Evolutionary conservation across 2,329 filamentous ascomycete species (phyloP).

Genomic region (Colletotrichum camelliae): DNA sequence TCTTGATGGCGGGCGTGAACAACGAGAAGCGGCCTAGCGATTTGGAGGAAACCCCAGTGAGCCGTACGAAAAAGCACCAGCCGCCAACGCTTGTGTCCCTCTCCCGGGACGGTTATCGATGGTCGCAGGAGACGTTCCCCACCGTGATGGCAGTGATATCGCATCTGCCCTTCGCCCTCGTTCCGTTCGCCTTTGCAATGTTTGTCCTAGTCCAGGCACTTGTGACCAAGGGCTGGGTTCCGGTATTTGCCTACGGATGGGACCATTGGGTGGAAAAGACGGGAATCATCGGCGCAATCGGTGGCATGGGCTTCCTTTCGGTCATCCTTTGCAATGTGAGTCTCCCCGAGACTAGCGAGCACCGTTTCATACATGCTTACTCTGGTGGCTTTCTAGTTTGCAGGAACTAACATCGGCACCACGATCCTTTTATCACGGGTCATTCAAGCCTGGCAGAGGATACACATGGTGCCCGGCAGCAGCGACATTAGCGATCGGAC

Average conservation of each 20-base stretch:
- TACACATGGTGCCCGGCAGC: constrained; percentile 51
- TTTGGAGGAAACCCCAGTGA: neutral
- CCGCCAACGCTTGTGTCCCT: constrained; percentile 59
- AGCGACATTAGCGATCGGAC: constrained; percentile 64
- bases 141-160: constrained; percentile 68
- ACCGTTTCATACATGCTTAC: neutral
- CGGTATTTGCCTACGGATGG: constrained; percentile 76
- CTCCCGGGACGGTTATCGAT: constrained; percentile 49
- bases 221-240: constrained; percentile 77
- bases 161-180: constrained; percentile 70
- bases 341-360: neutral
- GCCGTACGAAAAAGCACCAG: neutral
- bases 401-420: constrained; percentile 79
- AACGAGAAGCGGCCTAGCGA: neutral
- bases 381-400: constrained; percentile 56
- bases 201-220: constrained; percentile 76
- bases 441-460: constrained; percentile 70
- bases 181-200: constrained; percentile 77
- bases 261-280: constrained; percentile 75
- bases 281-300: constrained; percentile 70
- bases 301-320: constrained; percentile 76
- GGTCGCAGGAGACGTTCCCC: constrained; percentile 74
- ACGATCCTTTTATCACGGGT: constrained; percentile 75
- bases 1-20: neutral
- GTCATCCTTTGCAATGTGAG: constrained; percentile 76